Conservation (phyloP, 2,329 filamentous ascomycete genomes). For the Colletotrichum echinochloae region DNA sequence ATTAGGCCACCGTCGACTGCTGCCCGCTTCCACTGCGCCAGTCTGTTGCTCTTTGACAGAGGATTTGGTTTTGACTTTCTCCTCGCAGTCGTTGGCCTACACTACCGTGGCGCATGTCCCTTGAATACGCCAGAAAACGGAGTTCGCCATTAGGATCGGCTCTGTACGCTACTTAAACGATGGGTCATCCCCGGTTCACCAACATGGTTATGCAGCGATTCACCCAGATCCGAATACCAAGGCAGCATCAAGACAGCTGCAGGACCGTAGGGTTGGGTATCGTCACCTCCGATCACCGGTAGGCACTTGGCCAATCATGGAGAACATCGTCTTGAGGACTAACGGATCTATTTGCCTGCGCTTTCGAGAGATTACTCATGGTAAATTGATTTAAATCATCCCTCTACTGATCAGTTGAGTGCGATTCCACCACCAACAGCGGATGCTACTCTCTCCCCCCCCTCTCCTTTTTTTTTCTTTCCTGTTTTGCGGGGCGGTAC, state of each 20-base stretch:
- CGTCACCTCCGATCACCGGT: slow-evolving; percentile 21
- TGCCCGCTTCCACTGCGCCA: neutral
- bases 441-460: too few relatives aligned
- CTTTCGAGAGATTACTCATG: neutral
- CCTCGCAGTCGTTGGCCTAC: slow-evolving; percentile 4
- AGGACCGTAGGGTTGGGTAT: slow-evolving; percentile 29
- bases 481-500: neutral
- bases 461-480: neutral
- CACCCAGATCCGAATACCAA: slow-evolving; percentile 18
- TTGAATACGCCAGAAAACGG: slow-evolving; percentile 3
- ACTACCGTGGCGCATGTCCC: neutral
- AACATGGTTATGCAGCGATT: slow-evolving; percentile 1
- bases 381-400: neutral
- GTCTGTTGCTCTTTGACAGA: slow-evolving; percentile 2
- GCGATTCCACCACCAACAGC: neutral
- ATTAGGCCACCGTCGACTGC: slow-evolving; percentile 7
- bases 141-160: slow-evolving; percentile 3
- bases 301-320: neutral
- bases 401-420: neutral
- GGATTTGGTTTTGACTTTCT: slow-evolving; percentile 7
- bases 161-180: slow-evolving; percentile 2
- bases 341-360: neutral
- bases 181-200: slow-evolving; percentile 9
- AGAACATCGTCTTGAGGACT: neutral
- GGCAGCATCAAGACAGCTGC: slow-evolving; percentile 24